phyloP scores from a whole-genome alignment of 169 alveolate species.

The Plasmodium gallinaceum region DNA sequence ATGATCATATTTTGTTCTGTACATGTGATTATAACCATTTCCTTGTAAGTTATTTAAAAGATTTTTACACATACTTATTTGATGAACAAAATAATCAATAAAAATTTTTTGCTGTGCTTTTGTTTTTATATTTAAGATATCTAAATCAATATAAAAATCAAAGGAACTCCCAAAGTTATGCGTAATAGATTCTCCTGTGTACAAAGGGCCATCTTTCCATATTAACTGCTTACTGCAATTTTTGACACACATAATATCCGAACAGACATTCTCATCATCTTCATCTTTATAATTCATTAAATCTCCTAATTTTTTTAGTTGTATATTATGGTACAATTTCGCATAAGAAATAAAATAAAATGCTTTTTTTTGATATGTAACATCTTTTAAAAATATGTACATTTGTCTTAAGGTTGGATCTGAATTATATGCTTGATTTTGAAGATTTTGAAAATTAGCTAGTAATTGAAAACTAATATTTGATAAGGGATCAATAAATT shows the following conservation, averaged over 20 bases:
- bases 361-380: conserved; percentile 82
- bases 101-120: conserved; percentile 81
- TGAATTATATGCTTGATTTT: conserved; percentile 64
- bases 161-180: conserved; percentile 78
- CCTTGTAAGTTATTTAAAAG: conserved; percentile 79
- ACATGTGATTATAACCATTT: not conserved
- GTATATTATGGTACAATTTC: conserved; percentile 86
- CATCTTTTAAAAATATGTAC: conserved; percentile 83
- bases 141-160: conserved; percentile 86
- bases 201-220: conserved; percentile 80
- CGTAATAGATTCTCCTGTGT: conserved; percentile 80
- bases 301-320: conserved; percentile 80
- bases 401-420: conserved; percentile 84
- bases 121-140: conserved; percentile 82
- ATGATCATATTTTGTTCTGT: conserved; percentile 45
- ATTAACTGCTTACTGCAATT: conserved; percentile 83
- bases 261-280: conserved; percentile 80
- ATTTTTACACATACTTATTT: conserved; percentile 82
- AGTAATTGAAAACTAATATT: conserved; percentile 69
- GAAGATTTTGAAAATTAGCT: conserved; percentile 74
- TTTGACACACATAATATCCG: conserved; percentile 85
- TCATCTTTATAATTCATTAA: conserved; percentile 78
- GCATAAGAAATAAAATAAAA: conserved; percentile 86
- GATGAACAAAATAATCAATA: conserved; percentile 86
- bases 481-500: conserved; percentile 85